Base-by-base conservation (phyloP, 2,329 filamentous ascomycete species). In the Fusarium sp. region DNA sequence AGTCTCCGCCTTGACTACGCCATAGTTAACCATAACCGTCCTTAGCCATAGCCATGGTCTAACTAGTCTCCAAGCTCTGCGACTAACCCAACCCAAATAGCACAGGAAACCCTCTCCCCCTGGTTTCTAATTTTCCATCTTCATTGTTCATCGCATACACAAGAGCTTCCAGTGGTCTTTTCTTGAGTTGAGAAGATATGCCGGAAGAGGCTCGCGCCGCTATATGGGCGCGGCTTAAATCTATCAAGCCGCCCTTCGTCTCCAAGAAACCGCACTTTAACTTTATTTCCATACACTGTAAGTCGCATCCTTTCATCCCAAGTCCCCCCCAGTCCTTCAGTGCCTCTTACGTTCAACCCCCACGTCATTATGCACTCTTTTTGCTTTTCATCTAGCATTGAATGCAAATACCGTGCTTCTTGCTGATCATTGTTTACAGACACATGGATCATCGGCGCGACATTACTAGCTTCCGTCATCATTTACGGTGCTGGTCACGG, bases 281-380 rank as follows among this genome's bases (percentile, higher is more conserved):
- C 80, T 96, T 95, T 77, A 94, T 96, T 63, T 89, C 90, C 2
- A 83, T 89, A 17, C 93, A 96, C 75, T 96, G 91, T 92, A 80
- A 79, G 88, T 83, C 50, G 13, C 56, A 43, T 50, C 24, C 17
- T n/a, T 54, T 55, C 30, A 39, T 48, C 22, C 39, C 14, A 39
- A 37, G 26, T 30, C 45, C 17, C 43, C 45, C 45, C 48, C 33
- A 13, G 33, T 35, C 24, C 40, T 48, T 43, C 50, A 46, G 32
- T 56, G 41, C 46, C 22, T 50, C 39, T 28, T 41, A 30, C 40
- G 17, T 51, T 41, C 56, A 43, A 55, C 57, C 65, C 57, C 68
- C 71, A 73, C 67, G 62, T 67, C 57, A 61, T 44, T 48, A 46
- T 67, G 51, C 53, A 56, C 54, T 58, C 43, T 58, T 46, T 33